phyloP scores from a whole-genome alignment of 495 filamentous ascomycete genomes.

The Glutinoglossum americanum region DNA sequence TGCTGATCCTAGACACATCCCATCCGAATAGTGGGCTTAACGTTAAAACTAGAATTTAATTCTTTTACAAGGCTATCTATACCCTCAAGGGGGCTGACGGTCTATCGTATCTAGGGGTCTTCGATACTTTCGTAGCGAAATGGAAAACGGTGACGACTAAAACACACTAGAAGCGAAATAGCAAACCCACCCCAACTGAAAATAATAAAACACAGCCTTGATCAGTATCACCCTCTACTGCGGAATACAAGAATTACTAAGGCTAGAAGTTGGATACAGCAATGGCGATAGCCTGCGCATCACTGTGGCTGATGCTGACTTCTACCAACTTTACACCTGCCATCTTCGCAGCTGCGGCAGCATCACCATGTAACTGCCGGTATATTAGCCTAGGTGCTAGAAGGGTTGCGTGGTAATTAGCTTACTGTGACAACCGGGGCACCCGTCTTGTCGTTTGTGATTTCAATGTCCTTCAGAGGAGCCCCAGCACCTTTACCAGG shows the following conservation, averaged over 20 bases:
- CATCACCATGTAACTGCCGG: slow-evolving; percentile 58
- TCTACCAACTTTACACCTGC: slow-evolving; percentile 69
- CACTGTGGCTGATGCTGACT: slow-evolving; percentile 89
- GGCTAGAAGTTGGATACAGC: slow-evolving; percentile 55
- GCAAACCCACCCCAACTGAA: neutral
- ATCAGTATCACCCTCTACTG: neutral
- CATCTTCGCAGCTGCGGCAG: slow-evolving; percentile 55
- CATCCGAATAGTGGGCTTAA: neutral
- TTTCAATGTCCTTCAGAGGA: slow-evolving; percentile 84
- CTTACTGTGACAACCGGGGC: slow-evolving; percentile 71
- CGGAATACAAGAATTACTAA: neutral
- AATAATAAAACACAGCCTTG: neutral
- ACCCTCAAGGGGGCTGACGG: neutral
- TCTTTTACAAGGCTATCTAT: neutral
- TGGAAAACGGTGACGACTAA: neutral
- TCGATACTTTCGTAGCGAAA: neutral
- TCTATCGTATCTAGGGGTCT: neutral
- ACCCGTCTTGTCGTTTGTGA: slow-evolving; percentile 55
- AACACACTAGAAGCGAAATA: neutral
- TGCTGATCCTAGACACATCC: neutral
- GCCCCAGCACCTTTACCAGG: slow-evolving; percentile 70
- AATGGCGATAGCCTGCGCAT: slow-evolving; percentile 78
- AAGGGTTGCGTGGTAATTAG: slow-evolving; percentile 7
- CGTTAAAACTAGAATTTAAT: neutral
- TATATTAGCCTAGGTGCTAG: neutral